Conservation (phyloP, 345 rosid species). For the Gossypium mustelinum region DNA sequence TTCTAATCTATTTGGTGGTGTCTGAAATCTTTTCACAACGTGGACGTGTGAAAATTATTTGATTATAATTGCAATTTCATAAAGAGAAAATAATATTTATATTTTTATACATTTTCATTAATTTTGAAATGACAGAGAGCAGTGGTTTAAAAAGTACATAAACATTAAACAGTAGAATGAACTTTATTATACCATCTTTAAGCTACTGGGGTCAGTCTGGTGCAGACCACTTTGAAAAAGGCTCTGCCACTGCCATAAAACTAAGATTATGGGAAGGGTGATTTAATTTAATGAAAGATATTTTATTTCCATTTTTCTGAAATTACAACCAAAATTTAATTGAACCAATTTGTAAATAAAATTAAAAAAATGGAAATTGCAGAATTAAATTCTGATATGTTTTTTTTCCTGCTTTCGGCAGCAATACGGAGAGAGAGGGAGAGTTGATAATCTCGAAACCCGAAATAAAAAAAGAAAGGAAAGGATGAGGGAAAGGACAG, state of each 20-base stretch:
- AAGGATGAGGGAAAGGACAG: too few species aligned
- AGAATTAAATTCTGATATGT: too few species aligned
- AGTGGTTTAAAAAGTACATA: conserved; percentile 12
- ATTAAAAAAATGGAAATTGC: too few species aligned
- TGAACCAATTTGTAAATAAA: too few species aligned
- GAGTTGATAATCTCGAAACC: conserved; percentile 7
- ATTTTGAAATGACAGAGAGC: background rate
- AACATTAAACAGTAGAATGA: conserved; percentile 11
- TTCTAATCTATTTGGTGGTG: too few species aligned
- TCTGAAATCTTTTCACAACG: too few species aligned
- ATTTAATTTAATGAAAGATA: too few species aligned
- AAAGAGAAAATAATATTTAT: too few species aligned
- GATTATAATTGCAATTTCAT: too few species aligned
- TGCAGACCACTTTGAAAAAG: background rate
- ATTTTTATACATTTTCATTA: background rate
- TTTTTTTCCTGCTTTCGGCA: background rate
- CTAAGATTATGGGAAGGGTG: background rate
- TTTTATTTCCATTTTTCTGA: too few species aligned
- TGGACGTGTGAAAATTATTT: too few species aligned
- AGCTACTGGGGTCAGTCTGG: background rate
- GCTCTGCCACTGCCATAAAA: background rate
- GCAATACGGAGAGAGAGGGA: background rate
- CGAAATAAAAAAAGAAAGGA: background rate
- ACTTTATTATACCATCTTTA: conserved; percentile 15
- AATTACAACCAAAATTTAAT: too few species aligned